Evolutionary conservation across 1,284 basidiomycete species (phyloP), one percentile per base, ranked within the genome.

Genomic region (Cryptococcus sp.): DNA sequence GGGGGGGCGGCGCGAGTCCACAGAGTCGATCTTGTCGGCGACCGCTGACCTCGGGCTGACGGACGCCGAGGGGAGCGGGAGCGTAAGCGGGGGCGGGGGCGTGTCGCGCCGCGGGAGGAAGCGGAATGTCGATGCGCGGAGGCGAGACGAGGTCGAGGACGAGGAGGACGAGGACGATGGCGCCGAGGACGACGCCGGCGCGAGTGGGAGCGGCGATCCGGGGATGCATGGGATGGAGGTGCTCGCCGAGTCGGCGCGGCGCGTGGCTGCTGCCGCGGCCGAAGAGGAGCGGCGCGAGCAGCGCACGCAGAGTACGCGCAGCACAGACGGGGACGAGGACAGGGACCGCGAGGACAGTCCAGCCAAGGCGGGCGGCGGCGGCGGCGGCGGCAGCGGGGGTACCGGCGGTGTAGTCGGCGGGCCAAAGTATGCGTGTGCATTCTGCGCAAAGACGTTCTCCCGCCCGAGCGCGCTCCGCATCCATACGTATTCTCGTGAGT

Each of bases 401-500:
- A 52, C 35, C 18, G 60, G 57, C 2, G 72, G 72, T 11, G 72
- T 72, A 0, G 73, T 38, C 18, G 60, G 57, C 2, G 72, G 72
- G 13, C 74, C 74, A 0, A 75, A 73, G 56, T 76, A 76, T 50
- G 49, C 63, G 18, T 76, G 74, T 57, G 57, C 60, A n/a, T 72
- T 60, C 45, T 76, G 74, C 50, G 66, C 65, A 11, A 76, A 76
- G 57, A 69, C 68, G 3, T 76, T 76, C 50, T 72, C 71, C 1
- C 61, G 74, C 4, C 74, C 74, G 6, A 71, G 68, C 50, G 72
- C 70, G 21, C 50, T 76, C 49, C 56, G 70, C 21, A 76, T 76
- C 49, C 74, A 76, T 53, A 73, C 68, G 2, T 73, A 73, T 57
- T 72, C 69, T 50, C 74, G 74, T 76, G 60, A 72, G 74, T 72